Percentiles rank a stretch among this genome's conserved stretches.
Conservation (phyloP, 1,139 yeast genomes). For the Nakaseomyces delphensis region DNA sequence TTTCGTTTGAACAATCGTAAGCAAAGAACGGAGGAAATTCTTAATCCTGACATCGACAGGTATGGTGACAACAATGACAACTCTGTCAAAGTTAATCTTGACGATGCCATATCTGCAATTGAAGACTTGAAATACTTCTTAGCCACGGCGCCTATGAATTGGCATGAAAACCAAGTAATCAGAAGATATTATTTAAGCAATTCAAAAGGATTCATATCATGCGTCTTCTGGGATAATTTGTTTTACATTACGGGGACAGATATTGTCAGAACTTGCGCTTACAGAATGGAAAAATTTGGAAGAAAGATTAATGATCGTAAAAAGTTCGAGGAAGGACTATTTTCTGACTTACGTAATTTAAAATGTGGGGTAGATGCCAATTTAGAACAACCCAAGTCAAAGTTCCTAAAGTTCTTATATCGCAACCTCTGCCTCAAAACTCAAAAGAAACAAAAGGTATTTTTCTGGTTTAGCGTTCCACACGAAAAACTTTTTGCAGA, state of each 20-base stretch:
- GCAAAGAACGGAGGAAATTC: constrained; percentile 1
- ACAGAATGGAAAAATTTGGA: constrained; percentile 85
- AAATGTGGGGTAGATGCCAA: constrained; percentile 87
- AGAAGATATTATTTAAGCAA: constrained; percentile 77
- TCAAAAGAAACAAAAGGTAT: constrained; percentile 93
- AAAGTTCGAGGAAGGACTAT: constrained; percentile 94
- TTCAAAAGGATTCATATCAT: constrained; percentile 84
- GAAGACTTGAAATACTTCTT: constrained; percentile 77
- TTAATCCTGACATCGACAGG: not conserved
- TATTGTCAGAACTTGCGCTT: constrained; percentile 83
- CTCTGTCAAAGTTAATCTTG: not conserved
- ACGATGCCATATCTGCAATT: constrained; percentile 27
- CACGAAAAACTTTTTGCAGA: constrained; percentile 90
- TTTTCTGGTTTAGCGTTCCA: constrained; percentile 93
- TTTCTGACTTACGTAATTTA: constrained; percentile 78
- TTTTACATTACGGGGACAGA: constrained; percentile 94
- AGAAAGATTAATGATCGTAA: constrained; percentile 74
- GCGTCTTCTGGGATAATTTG: constrained; percentile 86
- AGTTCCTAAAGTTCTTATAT: constrained; percentile 73
- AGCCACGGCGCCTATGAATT: constrained; percentile 88
- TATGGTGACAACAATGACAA: not conserved
- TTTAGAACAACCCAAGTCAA: constrained; percentile 80
- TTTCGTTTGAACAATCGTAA: not conserved
- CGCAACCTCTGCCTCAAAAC: constrained; percentile 84
- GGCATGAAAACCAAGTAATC: constrained; percentile 85